A percentile compares a stretch with the other conserved stretches of the same genome.
These are phyloP conservation scores for Phytophthora ramorum DNA, from an alignment of 352 stramenopile species.

Conservation along the genomic window DNA sequence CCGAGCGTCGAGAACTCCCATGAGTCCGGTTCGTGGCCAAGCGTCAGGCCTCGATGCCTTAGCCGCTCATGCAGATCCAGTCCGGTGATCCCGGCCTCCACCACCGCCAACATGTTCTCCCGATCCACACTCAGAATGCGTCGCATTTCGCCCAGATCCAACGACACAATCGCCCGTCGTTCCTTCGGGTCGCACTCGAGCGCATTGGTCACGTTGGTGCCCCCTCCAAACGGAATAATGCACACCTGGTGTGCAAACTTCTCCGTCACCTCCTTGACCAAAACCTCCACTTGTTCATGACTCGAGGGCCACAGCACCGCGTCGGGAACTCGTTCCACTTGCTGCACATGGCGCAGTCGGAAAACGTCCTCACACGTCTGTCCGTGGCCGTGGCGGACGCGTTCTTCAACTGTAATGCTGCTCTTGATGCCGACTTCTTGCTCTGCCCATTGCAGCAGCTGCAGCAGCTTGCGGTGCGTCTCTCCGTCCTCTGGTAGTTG, in stretches of 20 bases:
- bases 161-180: constrained; percentile 90
- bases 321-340: constrained; percentile 86
- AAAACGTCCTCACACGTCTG: constrained; percentile 83
- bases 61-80: constrained; percentile 90
- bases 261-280: constrained; percentile 82
- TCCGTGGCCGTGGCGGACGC: constrained; percentile 70
- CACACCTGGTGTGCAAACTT: constrained; percentile 70
- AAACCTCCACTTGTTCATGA: constrained; percentile 79
- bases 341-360: constrained; percentile 47
- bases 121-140: constrained; percentile 70
- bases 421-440: constrained; percentile 38
- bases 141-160: constrained; percentile 94
- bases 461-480: constrained; percentile 23
- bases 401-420: constrained; percentile 54
- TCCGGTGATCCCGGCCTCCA: constrained; percentile 94
- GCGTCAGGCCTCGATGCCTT: constrained; percentile 82
- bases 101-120: constrained; percentile 86
- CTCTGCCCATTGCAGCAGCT: constrained; percentile 42
- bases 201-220: constrained; percentile 90
- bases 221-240: constrained; percentile 95
- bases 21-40: constrained; percentile 94
- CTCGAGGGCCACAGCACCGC: constrained; percentile 89
- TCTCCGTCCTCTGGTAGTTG: constrained; percentile 18
- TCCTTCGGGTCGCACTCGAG: constrained; percentile 72
- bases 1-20: constrained; percentile 95